A percentile compares a stretch with the other conserved stretches of the same genome.
These are phyloP conservation scores for Chimonanthus salicifolius DNA, from an alignment of 164 flowering plant genomes.

Conservation along the genomic window DNA sequence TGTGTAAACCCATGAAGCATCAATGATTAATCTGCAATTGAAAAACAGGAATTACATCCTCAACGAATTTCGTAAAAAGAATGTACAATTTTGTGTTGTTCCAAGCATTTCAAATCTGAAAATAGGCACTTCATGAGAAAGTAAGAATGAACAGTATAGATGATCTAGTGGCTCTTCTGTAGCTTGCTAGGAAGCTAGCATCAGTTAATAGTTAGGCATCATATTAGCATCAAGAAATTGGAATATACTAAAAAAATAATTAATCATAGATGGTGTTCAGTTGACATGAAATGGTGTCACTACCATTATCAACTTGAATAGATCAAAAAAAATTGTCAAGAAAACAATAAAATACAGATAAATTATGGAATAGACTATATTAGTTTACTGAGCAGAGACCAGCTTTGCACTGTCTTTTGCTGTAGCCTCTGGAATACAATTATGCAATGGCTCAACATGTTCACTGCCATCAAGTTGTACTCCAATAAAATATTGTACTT, in stretches of 20 bases:
- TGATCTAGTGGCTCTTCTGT: neutral
- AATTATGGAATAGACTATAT: neutral
- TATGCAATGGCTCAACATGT: conserved; percentile 88
- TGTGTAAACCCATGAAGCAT: neutral
- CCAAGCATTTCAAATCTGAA: neutral
- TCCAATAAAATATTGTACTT: conserved; percentile 95
- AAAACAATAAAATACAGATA: neutral
- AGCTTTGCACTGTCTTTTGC: conserved; percentile 62
- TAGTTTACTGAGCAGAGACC: conserved; percentile 30
- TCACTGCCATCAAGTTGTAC: conserved; percentile 96
- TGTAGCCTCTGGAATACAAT: conserved; percentile 62
- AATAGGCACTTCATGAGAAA: neutral
- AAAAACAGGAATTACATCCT: neutral
- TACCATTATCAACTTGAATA: neutral
- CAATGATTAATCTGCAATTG: neutral
- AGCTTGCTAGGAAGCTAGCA: neutral
- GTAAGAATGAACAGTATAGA: neutral
- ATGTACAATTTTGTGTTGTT: neutral
- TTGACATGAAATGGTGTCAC: neutral
- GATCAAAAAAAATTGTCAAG: neutral
- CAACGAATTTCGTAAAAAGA: neutral
- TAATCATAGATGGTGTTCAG: neutral
- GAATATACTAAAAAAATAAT: neutral
- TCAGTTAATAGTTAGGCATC: neutral
- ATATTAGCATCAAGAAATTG: neutral